Evolutionary conservation across 129 eudicot species (phyloP), one percentile per base, ranked within the genome.

Genomic region (Cynara cardunculus): DNA sequence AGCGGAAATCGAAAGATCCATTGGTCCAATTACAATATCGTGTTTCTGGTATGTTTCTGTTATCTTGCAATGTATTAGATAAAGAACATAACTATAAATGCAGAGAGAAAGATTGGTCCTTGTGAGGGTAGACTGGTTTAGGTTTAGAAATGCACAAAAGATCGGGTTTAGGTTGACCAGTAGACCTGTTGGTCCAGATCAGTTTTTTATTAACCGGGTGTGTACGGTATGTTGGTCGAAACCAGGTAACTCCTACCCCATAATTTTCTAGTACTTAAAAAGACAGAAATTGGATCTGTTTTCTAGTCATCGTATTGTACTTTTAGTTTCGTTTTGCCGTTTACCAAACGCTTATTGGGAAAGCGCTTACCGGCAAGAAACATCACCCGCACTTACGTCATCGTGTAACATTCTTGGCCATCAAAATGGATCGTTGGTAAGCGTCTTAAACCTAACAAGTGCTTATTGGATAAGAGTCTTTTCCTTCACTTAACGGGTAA

Each of bases 91-190:
- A 68, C 32, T 19, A 10, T 41, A 78, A 30, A 73, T 73, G 27
- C 46, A 69, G 16, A 53, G n/a, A 69, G 22, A 26, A 24, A 72
- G 61, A 19, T 24, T 66, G 56, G 80, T 44, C 75, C 21, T 11
- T 9, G 59, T 19, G 10, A 11, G 68, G 32, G 35, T 27, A 11
- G 80, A 41, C 61, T 6, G 7, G 35, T 41, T 73, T 74, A 74
- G 26, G 75, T 31, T 18, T 13, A 80, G 67, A 81, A 81, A 30
- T 65, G 22, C 70, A 74, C 78, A 71, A 80, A 39, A 22, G 13
- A 4, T 24, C 7, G 67, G 80, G 34, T 74, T 65, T 73, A 69
- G n/a, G n/a, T n/a, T n/a, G 74, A 44, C 67, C n/a, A 49, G 32
- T 59, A 49, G 49, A 34, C 19, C 35, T 44, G 13, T 24, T 25